Base-by-base conservation (phyloP, 176 grass and related monocot genomes). In the Avena eriantha region DNA sequence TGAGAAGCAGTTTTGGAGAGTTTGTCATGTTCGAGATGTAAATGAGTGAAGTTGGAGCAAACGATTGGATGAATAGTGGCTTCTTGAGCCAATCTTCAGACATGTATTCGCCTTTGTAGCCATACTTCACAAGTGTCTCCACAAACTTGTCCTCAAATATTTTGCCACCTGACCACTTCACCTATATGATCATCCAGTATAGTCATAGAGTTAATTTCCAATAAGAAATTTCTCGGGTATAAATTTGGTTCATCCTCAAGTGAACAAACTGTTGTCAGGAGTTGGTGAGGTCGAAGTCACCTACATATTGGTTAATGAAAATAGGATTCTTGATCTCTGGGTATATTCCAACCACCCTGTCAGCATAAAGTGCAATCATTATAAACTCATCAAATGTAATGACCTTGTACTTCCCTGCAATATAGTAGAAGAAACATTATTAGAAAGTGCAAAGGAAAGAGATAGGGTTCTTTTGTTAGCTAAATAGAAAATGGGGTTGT, bases 261-360 rank as follows among this genome's bases (percentile, higher is more conserved):
- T 15, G 14, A 24, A 97, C 10, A 10, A 90, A 92, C 6, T 78
- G 78, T 65, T 64, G 14, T 41, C 29, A 10, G 4, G 66, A 64
- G 29, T 54, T 46, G 21, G 22, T 46, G 10, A 51, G 50, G 59
- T 77, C 29, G 35, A 76, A 80, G 19, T 35, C 57, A 84, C 92
- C 87, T 88, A 97, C 95, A 73, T 91, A 86, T 61, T 94, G 73
- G 73, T 97, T 97, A 69, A 97, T 91, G 80, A 94, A 91, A 48
- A 97, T n/a, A 14, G 92, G 95, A 88, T 88, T 87, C 56, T 96
- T 96, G 15, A 96, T 92, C 83, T 96, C 89, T 41, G 94, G 92
- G 54, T 96, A 93, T 86, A 96, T 93, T 35, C 94, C 92, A 12
- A 96, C 92, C 49, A 88, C 80, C 82, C 92, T 96, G 31, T 85